These are phyloP conservation scores for Aureobasidium sp. DNA, from an alignment of 2,329 filamentous ascomycete genomes.

Conservation along the genomic window DNA sequence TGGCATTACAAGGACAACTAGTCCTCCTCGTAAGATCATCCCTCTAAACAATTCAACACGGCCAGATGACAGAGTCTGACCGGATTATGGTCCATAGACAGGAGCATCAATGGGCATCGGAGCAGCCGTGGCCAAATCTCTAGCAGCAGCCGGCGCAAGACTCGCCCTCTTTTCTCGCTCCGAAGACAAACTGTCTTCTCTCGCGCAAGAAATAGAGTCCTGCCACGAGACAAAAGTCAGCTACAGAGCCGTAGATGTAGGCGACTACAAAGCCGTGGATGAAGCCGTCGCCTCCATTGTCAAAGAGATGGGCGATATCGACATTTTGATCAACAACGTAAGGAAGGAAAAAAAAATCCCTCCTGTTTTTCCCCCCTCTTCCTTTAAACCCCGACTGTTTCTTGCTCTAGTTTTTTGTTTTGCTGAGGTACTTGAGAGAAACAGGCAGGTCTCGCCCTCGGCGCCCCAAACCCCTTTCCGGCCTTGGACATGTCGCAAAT, in stretches of 20 bases:
- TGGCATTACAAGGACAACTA: no score
- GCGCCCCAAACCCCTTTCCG: slow-evolving; percentile 38
- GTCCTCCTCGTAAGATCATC: no score
- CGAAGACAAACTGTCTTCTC: slow-evolving; percentile 24
- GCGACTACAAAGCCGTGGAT: slow-evolving; percentile 28
- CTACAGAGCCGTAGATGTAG: slow-evolving; percentile 29
- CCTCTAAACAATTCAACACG: no score
- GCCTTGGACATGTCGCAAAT: slow-evolving; percentile 38
- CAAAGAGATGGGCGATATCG: slow-evolving; percentile 33
- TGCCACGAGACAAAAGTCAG: slow-evolving; percentile 21
- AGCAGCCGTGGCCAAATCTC: slow-evolving; percentile 35
- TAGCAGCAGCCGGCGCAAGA: slow-evolving; percentile 36
- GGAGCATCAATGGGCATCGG: slow-evolving; percentile 45
- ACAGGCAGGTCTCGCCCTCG: slow-evolving; percentile 38
- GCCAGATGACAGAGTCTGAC: no score
- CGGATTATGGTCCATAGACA: no score
- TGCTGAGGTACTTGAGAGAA: no score
- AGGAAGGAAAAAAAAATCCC: no score
- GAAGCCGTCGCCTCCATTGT: slow-evolving; percentile 28
- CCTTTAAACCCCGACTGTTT: no score
- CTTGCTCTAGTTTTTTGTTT: no score
- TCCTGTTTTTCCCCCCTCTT: no score
- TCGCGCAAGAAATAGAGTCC: slow-evolving; percentile 21
- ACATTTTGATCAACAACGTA: slow-evolving; percentile 43
- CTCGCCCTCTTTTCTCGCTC: slow-evolving; percentile 40